Percentiles rank a stretch among this genome's conserved stretches.
These are phyloP conservation scores for Nymphaea colorata DNA, from an alignment of 164 flowering plant species.

Conservation along the genomic window DNA sequence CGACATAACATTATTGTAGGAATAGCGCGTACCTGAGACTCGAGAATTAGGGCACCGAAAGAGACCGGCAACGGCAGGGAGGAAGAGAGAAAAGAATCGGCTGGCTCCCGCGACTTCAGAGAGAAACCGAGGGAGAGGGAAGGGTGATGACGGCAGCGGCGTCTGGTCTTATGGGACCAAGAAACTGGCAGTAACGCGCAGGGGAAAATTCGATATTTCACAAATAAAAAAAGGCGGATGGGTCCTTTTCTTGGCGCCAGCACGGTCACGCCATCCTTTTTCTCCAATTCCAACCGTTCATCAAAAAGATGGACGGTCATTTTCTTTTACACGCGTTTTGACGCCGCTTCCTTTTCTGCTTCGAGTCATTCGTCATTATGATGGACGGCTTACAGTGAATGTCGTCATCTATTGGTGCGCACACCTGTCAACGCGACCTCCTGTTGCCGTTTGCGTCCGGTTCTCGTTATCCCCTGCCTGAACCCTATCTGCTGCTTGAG, in stretches of 20 bases:
- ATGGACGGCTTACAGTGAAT: neutral
- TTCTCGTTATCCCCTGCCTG: too few species aligned
- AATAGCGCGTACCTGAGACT: neutral
- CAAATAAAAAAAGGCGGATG: neutral
- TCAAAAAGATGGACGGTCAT: neutral
- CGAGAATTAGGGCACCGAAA: neutral
- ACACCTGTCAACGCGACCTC: too few species aligned
- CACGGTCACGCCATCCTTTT: neutral
- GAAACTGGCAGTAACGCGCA: neutral
- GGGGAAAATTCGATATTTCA: neutral
- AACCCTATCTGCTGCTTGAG: too few species aligned
- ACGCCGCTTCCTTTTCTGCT: neutral
- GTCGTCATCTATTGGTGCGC: too few species aligned
- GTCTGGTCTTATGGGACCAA: neutral
- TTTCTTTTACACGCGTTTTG: neutral
- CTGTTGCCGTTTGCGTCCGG: too few species aligned
- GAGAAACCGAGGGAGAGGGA: neutral
- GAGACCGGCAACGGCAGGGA: neutral
- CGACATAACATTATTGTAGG: neutral
- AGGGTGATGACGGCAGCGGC: neutral
- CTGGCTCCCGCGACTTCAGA: neutral
- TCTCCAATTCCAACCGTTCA: neutral
- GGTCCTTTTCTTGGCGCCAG: neutral
- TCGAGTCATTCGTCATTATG: neutral
- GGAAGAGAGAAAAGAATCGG: neutral